These are phyloP conservation scores for Coniosporium apollinis DNA, from an alignment of 495 filamentous ascomycete genomes.

Conservation along the genomic window DNA sequence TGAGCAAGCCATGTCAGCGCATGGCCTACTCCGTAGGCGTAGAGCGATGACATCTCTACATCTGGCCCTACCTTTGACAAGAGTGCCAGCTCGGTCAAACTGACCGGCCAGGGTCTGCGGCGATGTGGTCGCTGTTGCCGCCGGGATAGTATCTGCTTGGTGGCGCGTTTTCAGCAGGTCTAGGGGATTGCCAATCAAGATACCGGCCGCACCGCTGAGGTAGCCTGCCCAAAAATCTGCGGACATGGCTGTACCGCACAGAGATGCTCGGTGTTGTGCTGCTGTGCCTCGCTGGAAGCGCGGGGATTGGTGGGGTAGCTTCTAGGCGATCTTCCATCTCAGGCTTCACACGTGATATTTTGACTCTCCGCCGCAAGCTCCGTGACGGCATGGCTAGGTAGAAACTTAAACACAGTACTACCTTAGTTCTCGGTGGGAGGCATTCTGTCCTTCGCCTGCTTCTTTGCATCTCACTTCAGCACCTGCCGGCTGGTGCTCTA, in stretches of 20 bases:
- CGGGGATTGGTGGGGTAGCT: no score
- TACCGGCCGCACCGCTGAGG: constrained; percentile 63
- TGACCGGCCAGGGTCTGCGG: constrained; percentile 16
- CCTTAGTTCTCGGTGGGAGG: no score
- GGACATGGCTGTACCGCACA: constrained; percentile 35
- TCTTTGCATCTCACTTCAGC: no score
- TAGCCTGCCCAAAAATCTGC: constrained; percentile 82
- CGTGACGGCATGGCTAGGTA: no score
- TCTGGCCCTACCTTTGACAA: constrained; percentile 29
- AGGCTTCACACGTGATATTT: no score
- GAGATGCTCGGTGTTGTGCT: no score
- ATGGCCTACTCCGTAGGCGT: constrained; percentile 2
- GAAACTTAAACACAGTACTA: no score
- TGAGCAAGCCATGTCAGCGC: not conserved
- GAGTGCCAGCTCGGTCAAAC: constrained; percentile 29
- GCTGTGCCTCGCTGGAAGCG: no score
- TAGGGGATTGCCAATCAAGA: constrained; percentile 75
- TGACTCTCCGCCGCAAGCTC: no score
- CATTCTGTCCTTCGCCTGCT: no score
- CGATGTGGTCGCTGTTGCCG: constrained; percentile 1
- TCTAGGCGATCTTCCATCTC: no score
- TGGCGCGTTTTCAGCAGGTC: constrained; percentile 73
- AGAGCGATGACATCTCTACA: constrained; percentile 1
- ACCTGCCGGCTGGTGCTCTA: not conserved
- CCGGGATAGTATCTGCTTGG: constrained; percentile 34